A percentile compares a stretch with the other conserved stretches of the same genome.
Evolutionary conservation across 257 asterid genomes (phyloP).

Genomic region (Rauvolfia tetraphylla): DNA sequence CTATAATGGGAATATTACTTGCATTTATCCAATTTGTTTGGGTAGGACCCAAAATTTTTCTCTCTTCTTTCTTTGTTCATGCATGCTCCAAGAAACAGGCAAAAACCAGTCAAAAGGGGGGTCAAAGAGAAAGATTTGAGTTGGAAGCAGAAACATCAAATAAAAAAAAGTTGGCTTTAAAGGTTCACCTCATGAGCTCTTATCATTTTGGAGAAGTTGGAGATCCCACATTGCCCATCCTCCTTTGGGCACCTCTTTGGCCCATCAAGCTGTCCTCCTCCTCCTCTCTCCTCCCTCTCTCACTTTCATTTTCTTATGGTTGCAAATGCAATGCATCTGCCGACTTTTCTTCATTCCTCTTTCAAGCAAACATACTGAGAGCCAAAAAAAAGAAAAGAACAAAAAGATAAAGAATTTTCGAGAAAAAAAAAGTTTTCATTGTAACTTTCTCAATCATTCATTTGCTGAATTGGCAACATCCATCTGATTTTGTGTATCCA

Average conservation of each 20-base stretch:
- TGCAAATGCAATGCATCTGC: slow-evolving; percentile 34
- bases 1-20: slow-evolving; percentile 26
- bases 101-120: no score
- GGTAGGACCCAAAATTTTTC: slow-evolving; percentile 31
- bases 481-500: slow-evolving; percentile 29
- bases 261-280: slow-evolving; percentile 36
- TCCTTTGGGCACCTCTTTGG: slow-evolving; percentile 22
- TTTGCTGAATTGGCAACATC: slow-evolving; percentile 43
- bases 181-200: slow-evolving; percentile 22
- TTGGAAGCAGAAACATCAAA: slow-evolving; percentile 25
- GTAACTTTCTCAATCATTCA: slow-evolving; percentile 32
- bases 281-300: background rate
- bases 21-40: slow-evolving; percentile 36
- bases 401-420: background rate
- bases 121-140: slow-evolving; percentile 38
- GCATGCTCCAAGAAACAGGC: slow-evolving; percentile 62
- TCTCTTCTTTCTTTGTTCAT: slow-evolving; percentile 45
- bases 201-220: slow-evolving; percentile 19
- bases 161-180: slow-evolving; percentile 20
- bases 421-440: slow-evolving; percentile 4
- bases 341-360: slow-evolving; percentile 4
- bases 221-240: slow-evolving; percentile 29
- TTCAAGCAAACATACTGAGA: background rate
- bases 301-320: background rate
- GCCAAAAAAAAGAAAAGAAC: background rate